Percentiles rank a stretch among this genome's conserved stretches.
These are phyloP conservation scores for Paraphaeosphaeria sporulosa DNA, from an alignment of 2,329 filamentous ascomycete species.

Conservation along the genomic window DNA sequence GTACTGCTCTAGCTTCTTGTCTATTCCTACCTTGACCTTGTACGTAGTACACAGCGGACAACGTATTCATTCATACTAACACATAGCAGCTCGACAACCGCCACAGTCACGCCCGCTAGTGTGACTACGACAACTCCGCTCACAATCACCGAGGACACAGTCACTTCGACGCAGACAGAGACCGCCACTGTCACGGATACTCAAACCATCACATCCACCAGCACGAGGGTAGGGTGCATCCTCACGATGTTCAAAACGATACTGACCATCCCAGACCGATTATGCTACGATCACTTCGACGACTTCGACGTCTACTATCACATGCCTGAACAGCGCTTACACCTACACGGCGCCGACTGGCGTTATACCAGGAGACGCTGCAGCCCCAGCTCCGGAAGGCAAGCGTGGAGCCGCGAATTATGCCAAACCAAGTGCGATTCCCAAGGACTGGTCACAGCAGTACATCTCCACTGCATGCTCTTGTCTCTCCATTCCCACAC, in stretches of 20 bases:
- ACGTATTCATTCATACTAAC: background rate
- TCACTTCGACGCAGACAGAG: background rate
- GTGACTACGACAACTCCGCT: background rate
- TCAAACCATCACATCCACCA: background rate
- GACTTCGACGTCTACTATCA: background rate
- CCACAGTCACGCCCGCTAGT: background rate
- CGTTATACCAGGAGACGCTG: background rate
- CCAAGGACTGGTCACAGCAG: background rate
- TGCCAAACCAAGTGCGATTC: background rate
- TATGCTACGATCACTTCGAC: background rate
- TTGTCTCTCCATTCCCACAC: background rate
- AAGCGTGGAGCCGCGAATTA: background rate
- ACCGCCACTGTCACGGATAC: background rate
- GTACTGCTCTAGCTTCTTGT: conserved; percentile 1
- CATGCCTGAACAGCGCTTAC: background rate
- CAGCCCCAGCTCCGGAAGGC: background rate
- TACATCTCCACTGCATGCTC: background rate
- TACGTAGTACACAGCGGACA: background rate
- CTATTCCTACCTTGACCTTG: background rate
- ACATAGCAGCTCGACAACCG: background rate
- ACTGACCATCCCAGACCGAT: background rate
- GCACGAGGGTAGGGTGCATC: background rate
- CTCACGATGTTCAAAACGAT: background rate
- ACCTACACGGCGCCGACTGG: background rate
- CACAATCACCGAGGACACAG: background rate